Evolutionary conservation across 805 yeast species (phyloP), one percentile per base, ranked within the genome.

Genomic region (Myxozyma lipomycoides): DNA sequence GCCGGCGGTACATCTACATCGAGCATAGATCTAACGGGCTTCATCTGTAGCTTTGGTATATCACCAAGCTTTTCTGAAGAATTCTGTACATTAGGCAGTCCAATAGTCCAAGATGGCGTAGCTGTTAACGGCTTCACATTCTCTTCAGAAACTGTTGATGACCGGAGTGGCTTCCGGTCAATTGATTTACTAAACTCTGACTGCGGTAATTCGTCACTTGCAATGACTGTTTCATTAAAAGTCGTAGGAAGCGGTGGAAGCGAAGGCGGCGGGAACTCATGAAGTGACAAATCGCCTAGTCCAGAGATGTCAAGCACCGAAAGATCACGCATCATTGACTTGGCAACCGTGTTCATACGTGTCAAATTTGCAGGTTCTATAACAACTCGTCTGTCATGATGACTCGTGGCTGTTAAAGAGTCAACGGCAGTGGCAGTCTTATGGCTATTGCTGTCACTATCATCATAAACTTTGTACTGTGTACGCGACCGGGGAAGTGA

Each of bases 401-500:
- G n/a, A n/a, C n/a, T n/a, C n/a, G n/a, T n/a, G n/a, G n/a, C n/a
- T n/a, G n/a, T n/a, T n/a, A n/a, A n/a, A n/a, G n/a, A n/a, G n/a
- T n/a, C n/a, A n/a, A n/a, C n/a, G n/a, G n/a, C n/a, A n/a, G n/a
- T n/a, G 34, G 10, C 15, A 15, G 34, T 28, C 15, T 28, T 10
- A 28, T 28, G 15, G 15, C 34, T 28, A 15, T 15, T 28, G 34
- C 15, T 28, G 34, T 28, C 12, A 28, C 34, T 28, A 10, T 28
- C n/a, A n/a, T n/a, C 32, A 12, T 28, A 17, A 10, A 35, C n/a
- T 15, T n/a, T 38, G 26, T 9, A 19, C 30, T 19, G 38, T 28
- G 37, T 18, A 35, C 18, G 17, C 3, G 45, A 43, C 24, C 46
- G 46, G 10, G 46, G 46, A 18, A 43, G 25, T 17, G 46, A 23